A percentile compares a stretch with the other conserved stretches of the same genome.
Evolutionary conservation across 2,329 filamentous ascomycete genomes (phyloP).

Genomic region (Cordyceps farinosa): DNA sequence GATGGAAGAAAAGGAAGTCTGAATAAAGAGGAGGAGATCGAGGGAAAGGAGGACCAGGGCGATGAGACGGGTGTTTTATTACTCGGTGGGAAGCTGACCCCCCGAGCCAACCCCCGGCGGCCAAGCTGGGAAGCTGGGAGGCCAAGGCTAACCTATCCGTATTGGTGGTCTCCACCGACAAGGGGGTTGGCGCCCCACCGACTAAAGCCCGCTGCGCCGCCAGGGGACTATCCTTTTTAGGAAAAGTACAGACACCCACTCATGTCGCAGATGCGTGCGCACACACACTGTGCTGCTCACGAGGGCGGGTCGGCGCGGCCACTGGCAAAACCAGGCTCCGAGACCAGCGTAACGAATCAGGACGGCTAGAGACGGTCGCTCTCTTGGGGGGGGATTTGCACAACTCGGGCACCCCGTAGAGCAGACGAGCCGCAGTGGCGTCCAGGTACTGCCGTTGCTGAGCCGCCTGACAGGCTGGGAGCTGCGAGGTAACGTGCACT

Average conservation of each 20-base stretch:
- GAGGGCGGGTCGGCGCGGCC: not conserved
- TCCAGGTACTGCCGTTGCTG: conserved; percentile 1
- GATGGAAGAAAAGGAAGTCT: not conserved
- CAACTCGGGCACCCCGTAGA: not conserved
- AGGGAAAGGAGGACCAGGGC: conserved; percentile 5
- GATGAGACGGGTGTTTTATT: conserved; percentile 19
- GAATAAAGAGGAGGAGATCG: conserved; percentile 8
- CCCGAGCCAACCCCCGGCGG: not conserved
- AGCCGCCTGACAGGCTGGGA: not conserved
- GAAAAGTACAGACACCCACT: not conserved
- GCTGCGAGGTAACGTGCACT: not conserved
- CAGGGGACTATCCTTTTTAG: not conserved
- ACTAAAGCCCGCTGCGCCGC: not conserved
- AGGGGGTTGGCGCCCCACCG: not conserved
- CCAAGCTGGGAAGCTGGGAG: not conserved
- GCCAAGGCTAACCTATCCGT: not conserved
- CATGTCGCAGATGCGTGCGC: not conserved
- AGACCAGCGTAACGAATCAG: not conserved
- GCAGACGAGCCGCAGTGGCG: not conserved
- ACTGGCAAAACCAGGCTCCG: not conserved
- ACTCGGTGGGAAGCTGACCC: conserved; percentile 1
- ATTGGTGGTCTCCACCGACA: not conserved
- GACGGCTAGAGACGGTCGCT: not conserved
- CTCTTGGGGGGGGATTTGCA: not conserved
- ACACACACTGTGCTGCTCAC: not conserved